A percentile compares a stretch with the other conserved stretches of the same genome.
These are phyloP conservation scores for Metschnikowia proteae DNA, from an alignment of 805 yeast species.

Conservation along the genomic window DNA sequence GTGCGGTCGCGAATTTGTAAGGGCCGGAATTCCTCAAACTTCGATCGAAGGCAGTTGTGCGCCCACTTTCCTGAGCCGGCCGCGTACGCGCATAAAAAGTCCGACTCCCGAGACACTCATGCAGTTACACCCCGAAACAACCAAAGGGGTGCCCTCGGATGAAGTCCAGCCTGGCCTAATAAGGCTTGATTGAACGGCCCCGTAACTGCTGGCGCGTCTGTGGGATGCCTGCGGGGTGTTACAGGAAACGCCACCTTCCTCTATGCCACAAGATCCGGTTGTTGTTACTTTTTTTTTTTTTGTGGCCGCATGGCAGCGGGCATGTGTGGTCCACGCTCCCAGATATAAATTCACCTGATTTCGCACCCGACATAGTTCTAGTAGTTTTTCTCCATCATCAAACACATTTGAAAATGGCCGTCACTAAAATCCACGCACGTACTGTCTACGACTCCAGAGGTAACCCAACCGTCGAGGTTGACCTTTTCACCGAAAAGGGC, in stretches of 20 bases:
- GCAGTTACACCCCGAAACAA: neutral
- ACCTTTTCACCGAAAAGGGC: slow-evolving; percentile 88
- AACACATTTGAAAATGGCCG: slow-evolving; percentile 55
- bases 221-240: neutral
- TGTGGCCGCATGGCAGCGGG: slow-evolving; percentile 14
- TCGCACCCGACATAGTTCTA: slow-evolving; percentile 9
- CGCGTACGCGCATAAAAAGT: slow-evolving; percentile 17
- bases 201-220: neutral
- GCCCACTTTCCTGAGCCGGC: slow-evolving; percentile 5
- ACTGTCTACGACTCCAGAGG: slow-evolving; percentile 99
- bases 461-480: slow-evolving; percentile 99
- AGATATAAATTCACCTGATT: slow-evolving; percentile 13
- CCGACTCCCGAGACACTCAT: slow-evolving; percentile 15
- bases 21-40: slow-evolving; percentile 5
- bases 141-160: neutral
- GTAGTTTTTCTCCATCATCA: slow-evolving; percentile 10
- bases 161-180: neutral
- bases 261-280: neutral
- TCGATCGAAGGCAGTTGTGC: slow-evolving; percentile 3
- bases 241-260: neutral
- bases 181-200: neutral
- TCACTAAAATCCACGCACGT: slow-evolving; percentile 86
- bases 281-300: neutral
- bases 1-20: neutral
- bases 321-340: slow-evolving; percentile 21